Evolutionary conservation across 2,329 filamentous ascomycete species (phyloP), one percentile per base, ranked within the genome.

Genomic region (Pseudopithomyces chartarum): DNA sequence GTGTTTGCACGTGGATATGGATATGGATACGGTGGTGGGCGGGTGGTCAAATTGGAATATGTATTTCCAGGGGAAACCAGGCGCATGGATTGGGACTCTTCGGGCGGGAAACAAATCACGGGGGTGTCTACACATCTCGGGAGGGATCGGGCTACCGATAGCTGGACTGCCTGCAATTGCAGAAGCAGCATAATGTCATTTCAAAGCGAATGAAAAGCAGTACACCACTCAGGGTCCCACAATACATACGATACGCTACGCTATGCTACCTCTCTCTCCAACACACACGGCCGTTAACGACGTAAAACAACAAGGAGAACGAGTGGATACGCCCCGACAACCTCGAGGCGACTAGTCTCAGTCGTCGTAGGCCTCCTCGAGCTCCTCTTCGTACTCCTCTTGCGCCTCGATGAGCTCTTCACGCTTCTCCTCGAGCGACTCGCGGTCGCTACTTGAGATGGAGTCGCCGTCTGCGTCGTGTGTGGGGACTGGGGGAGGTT

Each of bases 341-440:
- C 38, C 7, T 44, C 26, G 42, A 36, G 40, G 43, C 39, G 22
- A 44, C 56, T 59, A 61, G 49, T 67, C 61, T 36, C 42, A 64
- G 23, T 67, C 67, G 29, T 66, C 62, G 36, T 74, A 75, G 23
- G 61, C 62, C 49, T 74, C 72, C 52, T 74, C 60, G n/a, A 73
- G 59, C 60, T 78, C 78, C 66, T 85, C 82, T 46, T 81, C 73
- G 54, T 84, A 83, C 65, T 80, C 80, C 59, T 81, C 73, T 54
- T 82, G 77, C 4, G 81, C 81, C 65, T 86, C 83, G 58, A 84
- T 80, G 3, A 84, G 70, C 53, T 80, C 80, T 68, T 86, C 78
- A 3, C 76, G 68, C 57, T 83, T 82, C 82, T 85, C 63, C 79
- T 85, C 70, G 78, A 83, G 48, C 58, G 67, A 39, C 58, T 79